phyloP scores from a whole-genome alignment of 805 yeast species.

The Priceomyces fermenticarens region DNA sequence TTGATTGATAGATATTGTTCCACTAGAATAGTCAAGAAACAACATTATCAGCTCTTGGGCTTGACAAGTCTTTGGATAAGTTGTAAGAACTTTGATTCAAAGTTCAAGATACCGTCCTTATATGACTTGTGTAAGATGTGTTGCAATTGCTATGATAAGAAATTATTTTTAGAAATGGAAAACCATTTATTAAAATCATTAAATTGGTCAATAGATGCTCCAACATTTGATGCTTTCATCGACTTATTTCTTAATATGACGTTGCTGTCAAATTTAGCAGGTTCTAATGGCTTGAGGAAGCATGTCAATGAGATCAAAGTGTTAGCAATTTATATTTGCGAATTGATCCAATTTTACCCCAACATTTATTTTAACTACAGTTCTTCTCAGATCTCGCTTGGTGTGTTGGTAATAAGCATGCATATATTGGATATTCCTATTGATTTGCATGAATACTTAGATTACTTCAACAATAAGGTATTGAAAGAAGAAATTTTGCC shows the following conservation, averaged over 20 bases:
- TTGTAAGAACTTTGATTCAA: constrained; percentile 49
- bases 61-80: constrained; percentile 43
- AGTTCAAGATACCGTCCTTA: constrained; percentile 56
- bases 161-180: constrained; percentile 65
- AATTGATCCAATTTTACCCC: constrained; percentile 61
- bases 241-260: constrained; percentile 53
- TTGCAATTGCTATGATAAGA: constrained; percentile 54
- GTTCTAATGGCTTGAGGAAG: constrained; percentile 26
- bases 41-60: constrained; percentile 44
- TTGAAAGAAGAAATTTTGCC: constrained; percentile 17
- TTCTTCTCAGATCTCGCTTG: constrained; percentile 48
- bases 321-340: constrained; percentile 62
- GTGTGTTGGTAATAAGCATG: constrained; percentile 42
- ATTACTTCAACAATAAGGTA: constrained; percentile 16
- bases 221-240: constrained; percentile 62
- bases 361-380: constrained; percentile 54
- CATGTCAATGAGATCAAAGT: constrained; percentile 46
- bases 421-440: constrained; percentile 34
- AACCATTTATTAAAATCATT: constrained; percentile 60
- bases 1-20: constrained; percentile 43
- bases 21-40: constrained; percentile 43
- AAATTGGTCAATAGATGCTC: constrained; percentile 60
- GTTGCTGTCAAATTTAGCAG: constrained; percentile 22
- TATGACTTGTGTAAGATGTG: constrained; percentile 53
- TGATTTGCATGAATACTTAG: constrained; percentile 16